These are phyloP conservation scores for Taiwanofungus camphoratus DNA, from an alignment of 1,284 basidiomycete species.

Conservation along the genomic window DNA sequence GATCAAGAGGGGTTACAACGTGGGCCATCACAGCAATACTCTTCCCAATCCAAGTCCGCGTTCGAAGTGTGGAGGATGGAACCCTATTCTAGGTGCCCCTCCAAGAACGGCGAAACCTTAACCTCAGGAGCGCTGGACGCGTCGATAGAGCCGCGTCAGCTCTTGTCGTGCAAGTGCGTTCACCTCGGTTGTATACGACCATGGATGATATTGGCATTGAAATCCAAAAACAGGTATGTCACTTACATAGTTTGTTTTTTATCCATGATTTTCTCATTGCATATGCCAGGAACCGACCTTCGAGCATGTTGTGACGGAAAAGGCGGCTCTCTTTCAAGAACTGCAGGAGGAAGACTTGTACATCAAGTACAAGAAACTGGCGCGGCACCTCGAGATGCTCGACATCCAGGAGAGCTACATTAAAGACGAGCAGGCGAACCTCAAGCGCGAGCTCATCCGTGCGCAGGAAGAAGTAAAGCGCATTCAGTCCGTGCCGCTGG, in stretches of 20 bases:
- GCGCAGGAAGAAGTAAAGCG: constrained; percentile 99
- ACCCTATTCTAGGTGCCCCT: no score
- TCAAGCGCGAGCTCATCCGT: constrained; percentile 95
- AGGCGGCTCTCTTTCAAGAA: constrained; percentile 79
- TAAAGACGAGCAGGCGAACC: constrained; percentile 97
- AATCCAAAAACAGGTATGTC: constrained; percentile 74
- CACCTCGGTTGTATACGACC: constrained; percentile 18
- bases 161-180: constrained; percentile 20
- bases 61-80: background rate
- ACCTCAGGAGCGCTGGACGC: no score
- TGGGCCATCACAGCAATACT: constrained; percentile 63
- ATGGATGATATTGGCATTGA: constrained; percentile 85
- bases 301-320: constrained; percentile 82
- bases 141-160: constrained; percentile 48
- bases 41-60: constrained; percentile 1
- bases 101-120: no score
- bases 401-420: constrained; percentile 98
- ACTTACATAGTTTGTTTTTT: constrained; percentile 2
- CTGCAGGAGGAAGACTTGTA: constrained; percentile 92
- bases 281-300: constrained; percentile 79
- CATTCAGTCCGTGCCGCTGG: constrained; percentile 98
- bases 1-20: constrained; percentile 80
- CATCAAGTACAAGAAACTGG: constrained; percentile 92
- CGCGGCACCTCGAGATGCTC: constrained; percentile 89
- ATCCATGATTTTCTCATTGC: background rate